phyloP scores from a whole-genome alignment of 2,329 filamentous ascomycete genomes.

The Exophiala viscosa region DNA sequence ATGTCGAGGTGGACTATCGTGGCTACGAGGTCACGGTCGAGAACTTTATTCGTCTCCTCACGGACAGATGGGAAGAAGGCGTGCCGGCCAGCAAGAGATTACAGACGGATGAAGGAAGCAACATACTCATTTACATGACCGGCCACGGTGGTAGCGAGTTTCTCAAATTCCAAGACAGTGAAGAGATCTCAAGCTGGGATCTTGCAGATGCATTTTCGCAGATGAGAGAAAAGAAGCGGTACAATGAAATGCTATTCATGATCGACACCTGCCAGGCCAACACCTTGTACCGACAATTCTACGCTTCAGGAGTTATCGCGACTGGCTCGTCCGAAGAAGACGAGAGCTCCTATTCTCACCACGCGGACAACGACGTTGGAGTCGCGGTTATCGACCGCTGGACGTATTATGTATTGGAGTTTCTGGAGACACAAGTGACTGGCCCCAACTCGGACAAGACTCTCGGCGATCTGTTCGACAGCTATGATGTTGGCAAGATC shows the following conservation, averaged over 20 bases:
- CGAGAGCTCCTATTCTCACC: slow-evolving; percentile 94
- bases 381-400: slow-evolving; percentile 98
- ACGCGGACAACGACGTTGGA: slow-evolving; percentile 95
- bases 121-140: slow-evolving; percentile 98
- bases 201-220: slow-evolving; percentile 96
- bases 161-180: slow-evolving; percentile 94
- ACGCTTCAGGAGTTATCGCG: slow-evolving; percentile 96
- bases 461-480: slow-evolving; percentile 90
- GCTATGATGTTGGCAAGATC: slow-evolving; percentile 91
- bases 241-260: slow-evolving; percentile 98
- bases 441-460: slow-evolving; percentile 85
- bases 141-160: slow-evolving; percentile 98
- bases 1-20: slow-evolving; percentile 97
- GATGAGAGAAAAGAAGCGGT: slow-evolving; percentile 99
- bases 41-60: slow-evolving; percentile 94
- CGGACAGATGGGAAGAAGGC: slow-evolving; percentile 88
- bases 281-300: slow-evolving; percentile 98
- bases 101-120: slow-evolving; percentile 90
- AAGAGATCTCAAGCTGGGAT: slow-evolving; percentile 96
- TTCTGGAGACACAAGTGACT: slow-evolving; percentile 83
- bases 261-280: slow-evolving; percentile 99
- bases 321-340: slow-evolving; percentile 96
- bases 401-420: slow-evolving; percentile 98
- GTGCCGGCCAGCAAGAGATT: slow-evolving; percentile 92
- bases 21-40: slow-evolving; percentile 99